A percentile compares a stretch with the other conserved stretches of the same genome.
Conservation (phyloP, 2,329 filamentous ascomycete genomes). For the Nothopassalora personata region DNA sequence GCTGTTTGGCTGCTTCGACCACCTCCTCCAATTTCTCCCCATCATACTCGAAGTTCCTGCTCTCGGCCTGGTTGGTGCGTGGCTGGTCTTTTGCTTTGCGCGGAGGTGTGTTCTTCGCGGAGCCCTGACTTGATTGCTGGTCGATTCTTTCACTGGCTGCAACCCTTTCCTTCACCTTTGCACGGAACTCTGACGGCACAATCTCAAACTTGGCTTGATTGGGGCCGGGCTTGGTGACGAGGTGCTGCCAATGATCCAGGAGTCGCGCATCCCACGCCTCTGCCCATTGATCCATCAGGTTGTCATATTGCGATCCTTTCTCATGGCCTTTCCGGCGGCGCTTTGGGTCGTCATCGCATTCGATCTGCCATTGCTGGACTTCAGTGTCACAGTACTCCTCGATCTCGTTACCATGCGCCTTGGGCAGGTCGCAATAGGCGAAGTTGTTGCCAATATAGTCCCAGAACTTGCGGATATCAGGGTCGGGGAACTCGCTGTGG, state of each 20-base stretch:
- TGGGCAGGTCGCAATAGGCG: constrained; percentile 8
- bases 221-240: constrained; percentile 3
- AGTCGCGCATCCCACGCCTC: constrained; percentile 13
- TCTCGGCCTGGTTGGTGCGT: neutral
- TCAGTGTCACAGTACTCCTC: constrained; percentile 13
- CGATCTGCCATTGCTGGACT: constrained; percentile 14
- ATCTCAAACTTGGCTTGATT: constrained; percentile 8
- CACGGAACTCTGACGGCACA: constrained; percentile 5
- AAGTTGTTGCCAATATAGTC: constrained; percentile 11
- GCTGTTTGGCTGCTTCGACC: constrained; percentile 38
- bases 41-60: constrained; percentile 9
- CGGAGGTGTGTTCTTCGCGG: neutral
- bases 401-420: constrained; percentile 10
- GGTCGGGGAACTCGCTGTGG: neutral
- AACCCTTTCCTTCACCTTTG: constrained; percentile 1
- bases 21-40: constrained; percentile 18
- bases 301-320: constrained; percentile 17
- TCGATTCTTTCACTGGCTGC: neutral
- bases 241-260: constrained; percentile 18
- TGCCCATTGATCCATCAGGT: constrained; percentile 15
- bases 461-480: constrained; percentile 14
- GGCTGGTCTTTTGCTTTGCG: neutral
- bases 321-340: constrained; percentile 17
- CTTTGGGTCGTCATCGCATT: constrained; percentile 7
- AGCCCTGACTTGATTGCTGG: neutral